phyloP scores from a whole-genome alignment of 2,329 filamentous ascomycete genomes.

The Aspergillus amoenus region DNA sequence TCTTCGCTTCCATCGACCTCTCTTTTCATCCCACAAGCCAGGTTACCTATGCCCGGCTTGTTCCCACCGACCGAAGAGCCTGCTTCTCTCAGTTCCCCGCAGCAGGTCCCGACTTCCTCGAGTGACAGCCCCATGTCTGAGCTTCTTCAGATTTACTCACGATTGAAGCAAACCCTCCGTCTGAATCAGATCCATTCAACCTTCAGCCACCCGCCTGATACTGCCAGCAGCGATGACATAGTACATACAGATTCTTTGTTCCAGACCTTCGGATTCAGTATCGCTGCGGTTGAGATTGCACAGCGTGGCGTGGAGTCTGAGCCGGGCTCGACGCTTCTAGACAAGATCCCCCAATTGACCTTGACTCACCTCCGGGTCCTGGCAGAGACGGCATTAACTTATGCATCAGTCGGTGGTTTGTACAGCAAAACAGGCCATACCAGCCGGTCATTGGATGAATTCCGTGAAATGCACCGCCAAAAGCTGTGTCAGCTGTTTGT shows the following conservation, averaged over 20 bases:
- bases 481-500: slow-evolving; percentile 77
- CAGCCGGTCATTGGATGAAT: slow-evolving; percentile 61
- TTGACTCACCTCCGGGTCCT: slow-evolving; percentile 86
- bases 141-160: slow-evolving; percentile 55
- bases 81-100: slow-evolving; percentile 30
- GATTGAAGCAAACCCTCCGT: slow-evolving; percentile 56
- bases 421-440: slow-evolving; percentile 59
- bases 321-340: slow-evolving; percentile 71
- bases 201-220: slow-evolving; percentile 45
- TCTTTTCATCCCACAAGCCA: slow-evolving; percentile 29
- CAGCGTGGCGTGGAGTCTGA: slow-evolving; percentile 80
- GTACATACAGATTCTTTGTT: slow-evolving; percentile 47
- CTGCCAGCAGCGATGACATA: slow-evolving; percentile 46
- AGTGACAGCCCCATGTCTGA: slow-evolving; percentile 43
- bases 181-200: slow-evolving; percentile 50
- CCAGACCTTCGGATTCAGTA: slow-evolving; percentile 71
- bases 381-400: slow-evolving; percentile 83
- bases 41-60: slow-evolving; percentile 39
- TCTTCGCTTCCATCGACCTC: slow-evolving; percentile 28
- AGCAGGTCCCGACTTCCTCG: slow-evolving; percentile 28
- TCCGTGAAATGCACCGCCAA: slow-evolving; percentile 64
- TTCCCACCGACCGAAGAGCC: slow-evolving; percentile 38
- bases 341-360: slow-evolving; percentile 78
- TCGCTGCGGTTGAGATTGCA: slow-evolving; percentile 85
- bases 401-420: slow-evolving; percentile 73